phyloP scores from a whole-genome alignment of 2,329 filamentous ascomycete genomes.

The Blastomyces gilchristii region DNA sequence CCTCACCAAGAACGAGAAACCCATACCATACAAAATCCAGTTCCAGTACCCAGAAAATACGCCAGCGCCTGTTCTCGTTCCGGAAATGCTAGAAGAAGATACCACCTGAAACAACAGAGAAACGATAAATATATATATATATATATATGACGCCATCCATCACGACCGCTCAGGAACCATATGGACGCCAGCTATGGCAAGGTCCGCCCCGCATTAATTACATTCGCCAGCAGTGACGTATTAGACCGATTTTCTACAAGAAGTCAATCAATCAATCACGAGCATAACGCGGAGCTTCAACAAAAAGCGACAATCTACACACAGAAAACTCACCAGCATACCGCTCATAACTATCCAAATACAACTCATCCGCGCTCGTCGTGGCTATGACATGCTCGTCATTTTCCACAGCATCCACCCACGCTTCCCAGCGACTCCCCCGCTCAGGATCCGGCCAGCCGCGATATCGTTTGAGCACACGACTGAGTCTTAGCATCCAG shows the following conservation, averaged over 20 bases:
- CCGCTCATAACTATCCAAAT: slow-evolving; percentile 57
- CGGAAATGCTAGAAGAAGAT: background rate
- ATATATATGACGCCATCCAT: background rate
- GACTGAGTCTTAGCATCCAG: slow-evolving; percentile 59
- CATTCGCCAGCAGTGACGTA: slow-evolving; percentile 49
- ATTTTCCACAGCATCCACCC: slow-evolving; percentile 59
- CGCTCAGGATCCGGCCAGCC: slow-evolving; percentile 56
- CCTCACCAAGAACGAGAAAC: background rate
- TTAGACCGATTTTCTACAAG: slow-evolving; percentile 48
- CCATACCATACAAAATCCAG: background rate
- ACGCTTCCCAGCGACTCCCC: slow-evolving; percentile 55
- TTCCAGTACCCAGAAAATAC: background rate
- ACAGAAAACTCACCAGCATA: slow-evolving; percentile 41
- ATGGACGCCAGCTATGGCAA: slow-evolving; percentile 34
- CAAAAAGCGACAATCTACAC: background rate
- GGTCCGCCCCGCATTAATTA: slow-evolving; percentile 47
- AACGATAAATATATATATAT: background rate
- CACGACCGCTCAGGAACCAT: background rate
- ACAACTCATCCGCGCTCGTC: slow-evolving; percentile 55
- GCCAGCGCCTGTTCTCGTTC: background rate
- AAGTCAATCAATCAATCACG: slow-evolving; percentile 4
- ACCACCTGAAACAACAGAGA: background rate
- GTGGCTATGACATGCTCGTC: slow-evolving; percentile 56
- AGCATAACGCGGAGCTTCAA: background rate
- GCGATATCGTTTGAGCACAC: slow-evolving; percentile 54